phyloP scores from a whole-genome alignment of 2,329 filamentous ascomycete genomes.

The Colletotrichum cuscutae region DNA sequence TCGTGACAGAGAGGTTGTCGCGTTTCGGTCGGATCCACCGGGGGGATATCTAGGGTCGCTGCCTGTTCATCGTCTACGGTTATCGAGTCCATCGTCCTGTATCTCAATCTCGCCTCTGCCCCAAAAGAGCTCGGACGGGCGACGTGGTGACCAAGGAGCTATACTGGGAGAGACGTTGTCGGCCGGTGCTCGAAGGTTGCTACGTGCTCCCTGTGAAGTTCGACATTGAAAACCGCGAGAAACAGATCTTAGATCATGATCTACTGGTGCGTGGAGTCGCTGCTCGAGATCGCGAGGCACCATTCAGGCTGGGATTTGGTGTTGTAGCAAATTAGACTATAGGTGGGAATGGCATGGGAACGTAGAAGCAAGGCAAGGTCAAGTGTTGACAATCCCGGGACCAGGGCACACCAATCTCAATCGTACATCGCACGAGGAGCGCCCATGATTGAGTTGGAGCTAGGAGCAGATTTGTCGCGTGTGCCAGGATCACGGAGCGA shows the following conservation, averaged over 20 bases:
- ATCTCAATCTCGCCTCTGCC: background rate
- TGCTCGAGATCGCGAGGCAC: background rate
- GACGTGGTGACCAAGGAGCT: background rate
- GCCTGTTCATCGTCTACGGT: background rate
- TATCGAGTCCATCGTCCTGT: background rate
- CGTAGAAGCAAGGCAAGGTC: background rate
- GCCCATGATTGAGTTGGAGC: slow-evolving; percentile 5
- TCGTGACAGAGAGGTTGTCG: slow-evolving; percentile 16
- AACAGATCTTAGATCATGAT: background rate
- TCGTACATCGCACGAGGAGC: background rate
- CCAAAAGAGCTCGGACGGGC: no score
- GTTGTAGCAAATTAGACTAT: background rate
- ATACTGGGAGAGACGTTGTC: background rate
- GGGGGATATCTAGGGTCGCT: background rate
- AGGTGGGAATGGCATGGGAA: background rate
- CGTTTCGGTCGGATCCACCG: background rate
- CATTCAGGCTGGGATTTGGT: no score
- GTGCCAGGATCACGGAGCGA: background rate
- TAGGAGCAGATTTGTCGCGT: slow-evolving; percentile 1
- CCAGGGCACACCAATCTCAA: background rate
- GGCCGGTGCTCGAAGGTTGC: background rate
- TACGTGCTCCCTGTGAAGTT: background rate
- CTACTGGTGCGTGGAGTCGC: background rate
- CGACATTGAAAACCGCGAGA: background rate
- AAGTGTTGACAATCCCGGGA: background rate